Conservation (phyloP, 352 stramenopile genomes). For the Phytophthora pluvialis region DNA sequence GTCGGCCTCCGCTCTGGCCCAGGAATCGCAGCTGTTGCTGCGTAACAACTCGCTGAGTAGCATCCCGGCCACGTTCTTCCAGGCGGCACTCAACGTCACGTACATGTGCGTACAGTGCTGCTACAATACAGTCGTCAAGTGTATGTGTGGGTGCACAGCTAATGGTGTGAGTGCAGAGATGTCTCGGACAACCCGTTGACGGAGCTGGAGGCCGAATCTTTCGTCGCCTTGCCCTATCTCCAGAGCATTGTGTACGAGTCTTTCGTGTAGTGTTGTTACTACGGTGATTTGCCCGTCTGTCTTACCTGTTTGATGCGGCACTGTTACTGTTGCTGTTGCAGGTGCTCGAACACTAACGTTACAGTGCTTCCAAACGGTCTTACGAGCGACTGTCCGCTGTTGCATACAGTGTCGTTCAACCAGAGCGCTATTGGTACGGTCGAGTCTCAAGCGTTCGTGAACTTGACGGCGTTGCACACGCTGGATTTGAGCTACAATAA, state of each 20-base stretch:
- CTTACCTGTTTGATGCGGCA: neutral
- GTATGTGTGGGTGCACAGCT: neutral
- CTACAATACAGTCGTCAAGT: neutral
- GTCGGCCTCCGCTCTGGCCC: slow-evolving; percentile 29
- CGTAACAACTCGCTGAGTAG: slow-evolving; percentile 57
- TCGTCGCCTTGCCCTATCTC: slow-evolving; percentile 49
- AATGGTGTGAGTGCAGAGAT: slow-evolving; percentile 31
- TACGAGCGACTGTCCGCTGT: slow-evolving; percentile 44
- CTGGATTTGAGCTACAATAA: slow-evolving; percentile 67
- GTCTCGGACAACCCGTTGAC: slow-evolving; percentile 68
- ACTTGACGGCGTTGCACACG: slow-evolving; percentile 56
- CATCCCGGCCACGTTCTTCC: slow-evolving; percentile 54
- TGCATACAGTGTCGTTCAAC: slow-evolving; percentile 52
- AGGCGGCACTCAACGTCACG: slow-evolving; percentile 42
- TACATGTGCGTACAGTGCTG: slow-evolving; percentile 42
- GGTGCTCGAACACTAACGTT: slow-evolving; percentile 54
- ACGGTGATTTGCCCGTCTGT: neutral
- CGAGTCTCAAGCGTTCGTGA: slow-evolving; percentile 52
- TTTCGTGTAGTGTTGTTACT: neutral
- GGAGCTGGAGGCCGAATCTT: slow-evolving; percentile 51
- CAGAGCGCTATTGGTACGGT: slow-evolving; percentile 52
- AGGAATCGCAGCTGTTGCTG: slow-evolving; percentile 45
- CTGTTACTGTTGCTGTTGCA: slow-evolving; percentile 11
- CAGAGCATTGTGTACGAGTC: slow-evolving; percentile 50
- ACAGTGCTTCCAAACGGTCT: slow-evolving; percentile 38